phyloP scores from a whole-genome alignment of 2,329 filamentous ascomycete genomes.

The Pseudocercospora macadamiae region DNA sequence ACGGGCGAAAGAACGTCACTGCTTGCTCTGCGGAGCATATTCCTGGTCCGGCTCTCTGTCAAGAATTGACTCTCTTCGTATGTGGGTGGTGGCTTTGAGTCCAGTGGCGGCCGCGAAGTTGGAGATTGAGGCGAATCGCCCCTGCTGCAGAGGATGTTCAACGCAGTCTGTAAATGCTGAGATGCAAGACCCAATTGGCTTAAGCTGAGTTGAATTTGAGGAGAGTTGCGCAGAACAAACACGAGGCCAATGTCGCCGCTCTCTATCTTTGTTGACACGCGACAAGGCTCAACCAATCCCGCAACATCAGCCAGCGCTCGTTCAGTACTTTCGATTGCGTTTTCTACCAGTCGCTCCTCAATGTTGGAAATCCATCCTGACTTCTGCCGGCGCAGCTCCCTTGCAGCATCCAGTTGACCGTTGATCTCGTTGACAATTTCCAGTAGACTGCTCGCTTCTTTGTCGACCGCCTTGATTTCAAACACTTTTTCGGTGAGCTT shows the following conservation, averaged over 20 bases:
- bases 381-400: slow-evolving; percentile 17
- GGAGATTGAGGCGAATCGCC: neutral
- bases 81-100: neutral
- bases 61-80: slow-evolving; percentile 1
- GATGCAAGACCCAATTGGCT: slow-evolving; percentile 18
- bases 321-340: slow-evolving; percentile 16
- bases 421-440: slow-evolving; percentile 20
- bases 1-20: too few species aligned
- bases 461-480: slow-evolving; percentile 22
- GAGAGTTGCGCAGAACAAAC: slow-evolving; percentile 21
- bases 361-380: slow-evolving; percentile 8
- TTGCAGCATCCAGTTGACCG: slow-evolving; percentile 15
- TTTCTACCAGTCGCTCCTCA: slow-evolving; percentile 21
- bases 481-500: slow-evolving; percentile 13
- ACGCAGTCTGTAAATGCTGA: slow-evolving; percentile 3
- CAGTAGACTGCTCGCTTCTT: slow-evolving; percentile 20
- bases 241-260: slow-evolving; percentile 18
- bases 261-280: slow-evolving; percentile 17
- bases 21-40: slow-evolving; percentile 1
- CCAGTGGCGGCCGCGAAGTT: neutral
- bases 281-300: slow-evolving; percentile 18
- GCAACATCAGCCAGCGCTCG: slow-evolving; percentile 19
- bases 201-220: slow-evolving; percentile 18
- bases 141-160: neutral
- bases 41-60: neutral